Base-by-base conservation (phyloP, 495 filamentous ascomycete genomes). In the Evansstolkia leycettana region DNA sequence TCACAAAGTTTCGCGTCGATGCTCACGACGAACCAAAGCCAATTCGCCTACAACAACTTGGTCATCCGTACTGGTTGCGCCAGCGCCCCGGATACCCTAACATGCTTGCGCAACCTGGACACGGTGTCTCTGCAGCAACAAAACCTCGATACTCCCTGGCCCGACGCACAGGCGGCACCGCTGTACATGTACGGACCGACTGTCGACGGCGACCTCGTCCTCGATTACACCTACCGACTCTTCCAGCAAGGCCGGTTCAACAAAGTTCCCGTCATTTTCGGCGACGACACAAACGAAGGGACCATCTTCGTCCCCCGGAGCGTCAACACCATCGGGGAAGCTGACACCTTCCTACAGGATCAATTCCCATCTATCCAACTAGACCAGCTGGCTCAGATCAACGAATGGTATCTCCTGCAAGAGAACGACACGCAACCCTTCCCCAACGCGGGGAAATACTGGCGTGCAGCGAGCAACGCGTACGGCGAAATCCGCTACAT, bases 401-500 rank as follows among this genome's bases (percentile, higher is more conserved):
- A 77, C 46, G 34, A 43, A 5, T 60, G 74, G 35, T 87, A 82
- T 55, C 71, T 79, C 20, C 71, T 78, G 18, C 52, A 54, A 36
- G 34, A 43, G 25, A 48, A 64, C 41, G 46, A 61, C 19, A 56
- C 51, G 2, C 41, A 47, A 3, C 37, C 24, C 39, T 76, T 64
- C 47, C 72, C 62, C 0, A 47, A 55, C 19, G 39, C 54, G 2
- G 65, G 65, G 1, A 50, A 57, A 13, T 78, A 72, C 55, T 81
- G 75, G 72, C 61, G 65, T 0, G 70, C 76, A n/a, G 59, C 68
- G 10, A 65, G 68, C 37, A 62, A 70, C 26, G 72, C 72, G 2
- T 87, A 84, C 46, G 80, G 79, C 15, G 76, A 85, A 43, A 65
- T 83, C 38, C 71, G 80, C n/a, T 85, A 85, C 55, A 78, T 64